Conservation (phyloP, 2,329 filamentous ascomycete species). For the Cryoendolithus antarcticus region DNA sequence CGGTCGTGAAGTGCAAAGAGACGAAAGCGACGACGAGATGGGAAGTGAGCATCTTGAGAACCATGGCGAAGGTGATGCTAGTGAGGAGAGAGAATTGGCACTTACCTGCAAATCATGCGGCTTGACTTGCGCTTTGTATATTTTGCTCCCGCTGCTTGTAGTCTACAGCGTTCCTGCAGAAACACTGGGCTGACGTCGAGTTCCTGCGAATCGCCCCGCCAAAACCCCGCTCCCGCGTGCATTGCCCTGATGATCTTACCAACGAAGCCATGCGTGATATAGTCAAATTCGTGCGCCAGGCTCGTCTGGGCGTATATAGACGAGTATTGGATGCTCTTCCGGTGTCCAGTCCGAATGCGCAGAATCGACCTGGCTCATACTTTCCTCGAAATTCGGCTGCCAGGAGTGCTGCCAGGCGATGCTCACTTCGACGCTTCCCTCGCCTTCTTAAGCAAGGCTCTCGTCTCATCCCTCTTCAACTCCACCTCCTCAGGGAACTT, state of each 20-base stretch:
- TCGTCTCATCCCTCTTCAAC: constrained; percentile 20
- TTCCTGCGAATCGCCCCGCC: too few relatives aligned
- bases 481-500: constrained; percentile 14
- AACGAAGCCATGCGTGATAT: too few relatives aligned
- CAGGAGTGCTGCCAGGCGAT: too few relatives aligned
- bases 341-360: too few relatives aligned
- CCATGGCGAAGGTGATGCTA: background rate
- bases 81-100: background rate
- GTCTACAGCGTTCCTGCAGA: background rate
- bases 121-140: background rate
- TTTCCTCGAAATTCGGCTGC: too few relatives aligned
- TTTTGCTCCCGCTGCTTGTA: background rate
- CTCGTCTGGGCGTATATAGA: too few relatives aligned
- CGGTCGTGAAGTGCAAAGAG: background rate
- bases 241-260: constrained; percentile 1
- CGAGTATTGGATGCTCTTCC: too few relatives aligned
- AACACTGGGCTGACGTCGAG: too few relatives aligned
- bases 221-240: constrained; percentile 1
- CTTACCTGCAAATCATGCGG: background rate
- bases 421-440: constrained; percentile 9
- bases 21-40: background rate
- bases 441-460: constrained; percentile 11
- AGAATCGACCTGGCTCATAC: too few relatives aligned
- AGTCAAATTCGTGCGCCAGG: too few relatives aligned
- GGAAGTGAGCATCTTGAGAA: background rate